Conservation (phyloP, 768 basidiomycete genomes). For the Serendipita sp. region DNA sequence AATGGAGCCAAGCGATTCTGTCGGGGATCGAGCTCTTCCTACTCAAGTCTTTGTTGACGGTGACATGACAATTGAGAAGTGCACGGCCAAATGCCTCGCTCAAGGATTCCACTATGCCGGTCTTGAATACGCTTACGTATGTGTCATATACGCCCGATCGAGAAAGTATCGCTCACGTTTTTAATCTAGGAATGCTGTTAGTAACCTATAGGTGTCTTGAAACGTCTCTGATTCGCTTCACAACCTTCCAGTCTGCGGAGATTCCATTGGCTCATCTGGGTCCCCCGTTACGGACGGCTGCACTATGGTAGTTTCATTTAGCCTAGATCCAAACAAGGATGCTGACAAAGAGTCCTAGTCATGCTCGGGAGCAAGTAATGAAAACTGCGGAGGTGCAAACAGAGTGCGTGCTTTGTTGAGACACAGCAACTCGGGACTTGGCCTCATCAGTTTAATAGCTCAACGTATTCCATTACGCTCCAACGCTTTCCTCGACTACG, state of each 20-base stretch:
- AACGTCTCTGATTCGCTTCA: neutral
- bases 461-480: neutral
- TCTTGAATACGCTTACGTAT: conserved; percentile 32
- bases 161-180: too few species aligned
- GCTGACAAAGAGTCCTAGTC: too few species aligned
- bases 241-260: conserved; percentile 31
- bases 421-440: too few species aligned
- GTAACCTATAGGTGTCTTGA: neutral
- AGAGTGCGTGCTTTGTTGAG: neutral
- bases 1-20: neutral
- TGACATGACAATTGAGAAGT: conserved; percentile 33
- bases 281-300: conserved; percentile 36
- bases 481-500: too few species aligned
- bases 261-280: conserved; percentile 29
- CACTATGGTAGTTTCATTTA: conserved; percentile 42
- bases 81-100: conserved; percentile 31
- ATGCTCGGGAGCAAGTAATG: too few species aligned
- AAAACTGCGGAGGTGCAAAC: neutral
- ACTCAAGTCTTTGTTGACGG: conserved; percentile 19
- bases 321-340: too few species aligned
- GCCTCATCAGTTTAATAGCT: neutral
- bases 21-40: neutral
- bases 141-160: conserved; percentile 10
- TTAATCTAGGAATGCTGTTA: neutral
- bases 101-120: conserved; percentile 29